Percentiles rank a stretch among this genome's conserved stretches.
Conservation (phyloP, 441 rosid genomes). For the Pelargonium cotyledonis region DNA sequence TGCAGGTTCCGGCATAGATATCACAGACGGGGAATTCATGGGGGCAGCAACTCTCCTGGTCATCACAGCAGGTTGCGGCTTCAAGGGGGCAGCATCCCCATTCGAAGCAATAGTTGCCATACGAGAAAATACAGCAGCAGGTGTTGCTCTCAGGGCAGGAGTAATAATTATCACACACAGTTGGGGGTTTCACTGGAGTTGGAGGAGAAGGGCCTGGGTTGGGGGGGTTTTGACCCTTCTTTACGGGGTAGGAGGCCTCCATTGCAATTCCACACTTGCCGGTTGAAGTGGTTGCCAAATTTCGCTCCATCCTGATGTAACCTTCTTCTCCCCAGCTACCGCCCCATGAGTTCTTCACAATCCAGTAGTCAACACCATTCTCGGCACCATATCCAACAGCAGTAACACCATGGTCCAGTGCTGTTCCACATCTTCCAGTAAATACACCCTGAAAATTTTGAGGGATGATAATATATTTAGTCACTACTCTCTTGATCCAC, state of each 20-base stretch:
- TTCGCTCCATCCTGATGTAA: constrained; percentile 54
- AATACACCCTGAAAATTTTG: constrained; percentile 44
- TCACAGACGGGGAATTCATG: constrained; percentile 34
- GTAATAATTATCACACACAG: constrained; percentile 41
- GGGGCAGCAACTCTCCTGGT: constrained; percentile 46
- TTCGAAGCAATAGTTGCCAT: constrained; percentile 36
- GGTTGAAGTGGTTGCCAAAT: constrained; percentile 20
- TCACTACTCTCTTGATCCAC: not conserved
- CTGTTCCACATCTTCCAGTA: constrained; percentile 47
- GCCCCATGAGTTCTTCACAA: constrained; percentile 71
- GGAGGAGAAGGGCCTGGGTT: constrained; percentile 55
- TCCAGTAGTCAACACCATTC: constrained; percentile 53
- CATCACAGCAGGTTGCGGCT: constrained; percentile 58
- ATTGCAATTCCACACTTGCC: constrained; percentile 66
- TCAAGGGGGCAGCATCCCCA: constrained; percentile 71
- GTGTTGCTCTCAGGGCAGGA: constrained; percentile 43
- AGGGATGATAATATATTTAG: not conserved
- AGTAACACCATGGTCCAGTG: constrained; percentile 56
- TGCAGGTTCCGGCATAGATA: constrained; percentile 30
- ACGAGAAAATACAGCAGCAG: constrained; percentile 54
- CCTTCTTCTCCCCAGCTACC: constrained; percentile 56
- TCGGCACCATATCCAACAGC: constrained; percentile 57
- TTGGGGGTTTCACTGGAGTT: constrained; percentile 44
- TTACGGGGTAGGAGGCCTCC: constrained; percentile 63
- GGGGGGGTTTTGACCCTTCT: constrained; percentile 48